These are phyloP conservation scores for Isochrysis galbana DNA, from an alignment of 78 protist species.

Conservation along the genomic window DNA sequence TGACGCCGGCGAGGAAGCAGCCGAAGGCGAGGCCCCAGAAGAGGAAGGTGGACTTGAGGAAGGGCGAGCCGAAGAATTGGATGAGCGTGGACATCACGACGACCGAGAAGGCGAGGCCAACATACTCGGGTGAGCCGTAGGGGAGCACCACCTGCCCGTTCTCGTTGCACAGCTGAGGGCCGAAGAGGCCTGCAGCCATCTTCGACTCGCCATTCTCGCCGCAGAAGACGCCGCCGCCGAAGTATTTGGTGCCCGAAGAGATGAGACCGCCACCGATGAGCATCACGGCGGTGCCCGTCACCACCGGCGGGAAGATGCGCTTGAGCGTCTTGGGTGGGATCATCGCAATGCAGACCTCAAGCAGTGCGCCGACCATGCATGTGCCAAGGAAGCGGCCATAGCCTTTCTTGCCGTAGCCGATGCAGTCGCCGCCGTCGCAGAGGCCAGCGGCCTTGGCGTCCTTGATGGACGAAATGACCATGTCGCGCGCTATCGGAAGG, in stretches of 20 bases:
- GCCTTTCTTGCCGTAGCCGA: not conserved
- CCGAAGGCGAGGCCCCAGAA: not conserved
- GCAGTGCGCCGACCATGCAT: constrained; percentile 16
- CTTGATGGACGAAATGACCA: not conserved
- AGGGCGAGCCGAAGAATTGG: constrained; percentile 13
- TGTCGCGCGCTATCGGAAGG: constrained; percentile 30
- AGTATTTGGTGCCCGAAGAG: constrained; percentile 30
- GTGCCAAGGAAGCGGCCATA: constrained; percentile 44
- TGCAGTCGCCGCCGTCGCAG: not conserved
- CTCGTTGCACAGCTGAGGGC: constrained; percentile 19
- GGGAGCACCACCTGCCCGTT: constrained; percentile 29
- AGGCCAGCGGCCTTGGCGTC: not conserved
- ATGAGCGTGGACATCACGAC: not conserved
- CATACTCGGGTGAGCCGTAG: constrained; percentile 24
- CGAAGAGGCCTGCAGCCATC: not conserved
- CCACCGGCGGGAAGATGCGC: not conserved
- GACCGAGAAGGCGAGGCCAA: constrained; percentile 25
- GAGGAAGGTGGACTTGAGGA: not conserved
- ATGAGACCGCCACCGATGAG: constrained; percentile 33
- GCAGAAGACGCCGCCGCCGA: constrained; percentile 45
- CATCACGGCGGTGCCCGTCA: constrained; percentile 6
- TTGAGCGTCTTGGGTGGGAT: not conserved
- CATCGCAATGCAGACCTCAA: constrained; percentile 23
- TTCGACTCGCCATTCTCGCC: not conserved
- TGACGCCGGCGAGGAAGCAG: not conserved